A percentile compares a stretch with the other conserved stretches of the same genome.
phyloP scores from a whole-genome alignment of 257 asterid species.

The Eucommia ulmoides region DNA sequence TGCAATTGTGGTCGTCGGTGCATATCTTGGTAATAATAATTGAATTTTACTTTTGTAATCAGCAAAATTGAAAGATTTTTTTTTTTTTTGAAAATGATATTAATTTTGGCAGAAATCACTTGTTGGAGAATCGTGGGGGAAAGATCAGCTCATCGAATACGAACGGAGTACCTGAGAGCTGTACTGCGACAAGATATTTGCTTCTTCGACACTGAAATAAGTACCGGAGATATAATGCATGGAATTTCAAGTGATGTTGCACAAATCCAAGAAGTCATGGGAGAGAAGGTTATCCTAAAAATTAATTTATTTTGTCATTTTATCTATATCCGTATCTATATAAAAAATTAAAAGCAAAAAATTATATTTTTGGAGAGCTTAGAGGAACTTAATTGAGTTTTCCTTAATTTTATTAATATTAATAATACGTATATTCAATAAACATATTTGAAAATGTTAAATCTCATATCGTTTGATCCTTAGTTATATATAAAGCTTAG shows the following conservation, averaged over 20 bases:
- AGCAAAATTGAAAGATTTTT: no score
- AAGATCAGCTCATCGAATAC: constrained; percentile 61
- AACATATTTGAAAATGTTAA: no score
- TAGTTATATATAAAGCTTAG: no score
- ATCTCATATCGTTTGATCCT: no score
- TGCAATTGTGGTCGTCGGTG: constrained; percentile 57
- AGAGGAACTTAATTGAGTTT: neutral
- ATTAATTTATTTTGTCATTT: neutral
- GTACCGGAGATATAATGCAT: constrained; percentile 76
- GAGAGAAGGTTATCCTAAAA: constrained; percentile 50
- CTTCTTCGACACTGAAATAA: constrained; percentile 58
- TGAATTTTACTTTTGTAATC: neutral
- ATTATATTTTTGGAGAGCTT: neutral
- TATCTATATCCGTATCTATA: no score
- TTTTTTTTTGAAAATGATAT: neutral
- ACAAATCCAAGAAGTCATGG: constrained; percentile 86
- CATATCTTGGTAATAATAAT: constrained; percentile 50
- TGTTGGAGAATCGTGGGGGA: constrained; percentile 88
- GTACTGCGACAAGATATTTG: constrained; percentile 68
- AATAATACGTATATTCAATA: no score
- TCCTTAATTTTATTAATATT: neutral
- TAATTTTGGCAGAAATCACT: constrained; percentile 43
- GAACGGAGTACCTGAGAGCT: constrained; percentile 69
- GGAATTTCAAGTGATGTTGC: constrained; percentile 90
- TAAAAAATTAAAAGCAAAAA: no score